These are phyloP conservation scores for Thalassiosira hispida DNA, from an alignment of 352 stramenopile species.

Conservation along the genomic window DNA sequence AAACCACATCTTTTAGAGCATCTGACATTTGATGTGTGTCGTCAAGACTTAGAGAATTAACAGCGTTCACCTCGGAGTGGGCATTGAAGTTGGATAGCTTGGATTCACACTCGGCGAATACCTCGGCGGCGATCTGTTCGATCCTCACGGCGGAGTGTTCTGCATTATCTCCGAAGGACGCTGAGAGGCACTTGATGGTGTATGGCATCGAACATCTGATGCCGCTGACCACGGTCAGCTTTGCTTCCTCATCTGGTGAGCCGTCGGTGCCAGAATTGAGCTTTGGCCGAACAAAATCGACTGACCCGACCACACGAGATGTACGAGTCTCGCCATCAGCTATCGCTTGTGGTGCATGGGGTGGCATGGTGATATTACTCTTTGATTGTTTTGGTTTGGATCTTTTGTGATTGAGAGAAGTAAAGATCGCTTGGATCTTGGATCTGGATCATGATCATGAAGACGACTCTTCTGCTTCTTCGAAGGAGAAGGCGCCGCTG, in stretches of 20 bases:
- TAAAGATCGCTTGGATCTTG: too few species aligned
- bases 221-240: slow-evolving; percentile 15
- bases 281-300: slow-evolving; percentile 36
- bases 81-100: slow-evolving; percentile 43
- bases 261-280: neutral
- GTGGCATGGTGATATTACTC: neutral
- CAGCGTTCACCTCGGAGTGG: slow-evolving; percentile 27
- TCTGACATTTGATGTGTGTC: slow-evolving; percentile 37
- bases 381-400: too few species aligned
- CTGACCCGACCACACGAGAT: slow-evolving; percentile 28
- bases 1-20: slow-evolving; percentile 39
- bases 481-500: too few species aligned
- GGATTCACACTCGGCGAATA: slow-evolving; percentile 36
- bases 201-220: slow-evolving; percentile 41
- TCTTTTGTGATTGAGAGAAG: too few species aligned
- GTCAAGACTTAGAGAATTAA: slow-evolving; percentile 30
- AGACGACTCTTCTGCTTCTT: too few species aligned
- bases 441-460: too few species aligned
- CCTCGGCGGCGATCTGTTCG: slow-evolving; percentile 22
- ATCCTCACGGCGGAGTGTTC: slow-evolving; percentile 7
- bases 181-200: slow-evolving; percentile 32
- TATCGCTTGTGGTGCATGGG: neutral
- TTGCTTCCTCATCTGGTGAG: neutral
- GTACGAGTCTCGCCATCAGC: slow-evolving; percentile 40
- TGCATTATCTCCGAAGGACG: slow-evolving; percentile 17